phyloP scores from a whole-genome alignment of 2,329 filamentous ascomycete species.

The Fusarium sp. region DNA sequence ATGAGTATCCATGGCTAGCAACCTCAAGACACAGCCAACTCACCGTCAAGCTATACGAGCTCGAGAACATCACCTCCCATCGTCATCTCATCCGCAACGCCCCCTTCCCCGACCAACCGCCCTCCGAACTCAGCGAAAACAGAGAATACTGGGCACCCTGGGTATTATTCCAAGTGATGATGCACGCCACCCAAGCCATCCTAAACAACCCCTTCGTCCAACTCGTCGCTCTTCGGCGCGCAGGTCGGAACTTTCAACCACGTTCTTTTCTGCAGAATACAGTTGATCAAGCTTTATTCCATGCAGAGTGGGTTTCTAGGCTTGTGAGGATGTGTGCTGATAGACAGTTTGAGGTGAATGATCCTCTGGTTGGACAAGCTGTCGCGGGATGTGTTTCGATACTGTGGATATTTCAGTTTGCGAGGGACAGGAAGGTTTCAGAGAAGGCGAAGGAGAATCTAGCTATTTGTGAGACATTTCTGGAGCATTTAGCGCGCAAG shows the following conservation, averaged over 20 bases:
- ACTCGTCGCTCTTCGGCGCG: slow-evolving; percentile 34
- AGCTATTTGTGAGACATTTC: slow-evolving; percentile 5
- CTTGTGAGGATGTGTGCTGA: slow-evolving; percentile 39
- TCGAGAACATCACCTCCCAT: slow-evolving; percentile 26
- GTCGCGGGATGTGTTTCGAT: slow-evolving; percentile 36
- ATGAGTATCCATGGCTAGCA: slow-evolving; percentile 38
- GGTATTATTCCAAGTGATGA: slow-evolving; percentile 37
- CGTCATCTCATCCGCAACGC: slow-evolving; percentile 37
- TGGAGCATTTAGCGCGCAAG: slow-evolving; percentile 10
- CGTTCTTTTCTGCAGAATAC: slow-evolving; percentile 39
- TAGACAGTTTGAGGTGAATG: slow-evolving; percentile 28
- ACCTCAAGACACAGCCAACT: slow-evolving; percentile 32
- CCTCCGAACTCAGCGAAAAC: not conserved
- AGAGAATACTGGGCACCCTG: slow-evolving; percentile 40
- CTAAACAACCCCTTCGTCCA: slow-evolving; percentile 42
- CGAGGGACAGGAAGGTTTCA: slow-evolving; percentile 30
- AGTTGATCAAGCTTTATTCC: slow-evolving; percentile 39
- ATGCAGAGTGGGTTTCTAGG: slow-evolving; percentile 37
- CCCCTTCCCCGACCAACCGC: slow-evolving; percentile 31
- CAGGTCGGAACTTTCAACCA: slow-evolving; percentile 27
- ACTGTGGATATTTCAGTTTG: slow-evolving; percentile 42
- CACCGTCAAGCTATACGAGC: slow-evolving; percentile 35
- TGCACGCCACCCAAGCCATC: slow-evolving; percentile 33
- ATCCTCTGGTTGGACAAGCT: slow-evolving; percentile 36
- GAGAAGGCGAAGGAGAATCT: slow-evolving; percentile 37